Evolutionary conservation across 331 rosid genomes (phyloP).

Genomic region (Quercus tomentella): DNA sequence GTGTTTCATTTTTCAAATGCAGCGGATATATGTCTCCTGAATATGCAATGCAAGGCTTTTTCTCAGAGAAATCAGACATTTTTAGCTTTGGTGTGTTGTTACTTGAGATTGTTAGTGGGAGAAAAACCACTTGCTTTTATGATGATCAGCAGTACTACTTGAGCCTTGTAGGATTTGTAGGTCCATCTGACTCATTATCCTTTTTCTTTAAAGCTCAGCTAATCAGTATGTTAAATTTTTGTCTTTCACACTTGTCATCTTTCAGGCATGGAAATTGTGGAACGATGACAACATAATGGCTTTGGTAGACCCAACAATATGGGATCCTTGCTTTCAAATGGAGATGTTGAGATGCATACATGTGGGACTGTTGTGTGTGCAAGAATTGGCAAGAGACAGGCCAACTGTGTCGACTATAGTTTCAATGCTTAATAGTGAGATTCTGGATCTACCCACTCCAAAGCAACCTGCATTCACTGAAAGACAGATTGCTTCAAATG

Average conservation of each 20-base stretch:
- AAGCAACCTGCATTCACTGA: too few species aligned
- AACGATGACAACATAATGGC: background rate
- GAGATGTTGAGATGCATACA: background rate
- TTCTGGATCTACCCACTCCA: too few species aligned
- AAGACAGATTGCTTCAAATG: too few species aligned
- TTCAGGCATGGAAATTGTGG: background rate
- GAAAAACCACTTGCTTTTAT: background rate
- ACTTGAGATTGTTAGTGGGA: constrained; percentile 10
- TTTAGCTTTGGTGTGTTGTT: constrained; percentile 11
- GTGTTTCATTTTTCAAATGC: background rate
- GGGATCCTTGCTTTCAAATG: background rate
- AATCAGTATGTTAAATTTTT: too few species aligned
- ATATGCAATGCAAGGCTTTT: constrained; percentile 8
- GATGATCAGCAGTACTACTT: background rate
- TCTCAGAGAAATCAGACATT: constrained; percentile 4
- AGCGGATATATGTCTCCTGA: constrained; percentile 19
- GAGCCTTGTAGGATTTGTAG: constrained; percentile 15
- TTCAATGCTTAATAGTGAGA: too few species aligned
- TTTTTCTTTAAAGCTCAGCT: too few species aligned
- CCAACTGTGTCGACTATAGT: background rate
- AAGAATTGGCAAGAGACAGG: background rate
- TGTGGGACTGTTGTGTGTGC: background rate
- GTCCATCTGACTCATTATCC: background rate
- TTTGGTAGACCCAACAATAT: background rate
- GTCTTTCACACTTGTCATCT: too few species aligned